A percentile compares a stretch with the other conserved stretches of the same genome.
These are phyloP conservation scores for Camellia oleifera DNA, from an alignment of 179 eudicot genomes.

Conservation along the genomic window DNA sequence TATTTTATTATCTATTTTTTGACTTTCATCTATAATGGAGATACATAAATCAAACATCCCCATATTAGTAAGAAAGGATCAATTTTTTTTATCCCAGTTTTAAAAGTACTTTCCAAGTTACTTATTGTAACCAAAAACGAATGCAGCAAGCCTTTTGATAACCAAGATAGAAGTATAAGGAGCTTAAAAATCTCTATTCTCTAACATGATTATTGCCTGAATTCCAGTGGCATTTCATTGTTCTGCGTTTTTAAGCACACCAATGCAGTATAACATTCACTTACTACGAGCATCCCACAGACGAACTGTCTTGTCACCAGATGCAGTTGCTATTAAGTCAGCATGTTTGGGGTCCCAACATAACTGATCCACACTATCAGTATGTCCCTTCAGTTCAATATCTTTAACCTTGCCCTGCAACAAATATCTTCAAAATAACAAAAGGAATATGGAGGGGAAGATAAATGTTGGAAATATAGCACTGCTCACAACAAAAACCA, in stretches of 20 bases:
- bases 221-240: neutral
- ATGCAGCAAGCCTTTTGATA: neutral
- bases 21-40: neutral
- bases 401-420: constrained; percentile 88
- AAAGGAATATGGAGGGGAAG: neutral
- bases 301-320: constrained; percentile 96
- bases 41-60: neutral
- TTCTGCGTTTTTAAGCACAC: neutral
- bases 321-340: constrained; percentile 92
- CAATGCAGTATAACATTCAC: constrained; percentile 19
- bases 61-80: neutral
- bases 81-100: neutral
- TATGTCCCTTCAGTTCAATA: constrained; percentile 89
- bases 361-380: constrained; percentile 96
- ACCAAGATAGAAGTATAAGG: neutral
- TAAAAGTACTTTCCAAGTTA: neutral
- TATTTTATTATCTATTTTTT: neutral
- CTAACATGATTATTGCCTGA: neutral
- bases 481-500: neutral
- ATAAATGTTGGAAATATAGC: constrained; percentile 1
- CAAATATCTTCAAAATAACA: constrained; percentile 1
- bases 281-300: constrained; percentile 99
- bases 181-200: neutral
- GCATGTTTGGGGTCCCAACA: constrained; percentile 99
- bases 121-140: neutral